A percentile compares a stretch with the other conserved stretches of the same genome.
Conservation (phyloP, 1,284 basidiomycete species). For the Trametes versicolor region DNA sequence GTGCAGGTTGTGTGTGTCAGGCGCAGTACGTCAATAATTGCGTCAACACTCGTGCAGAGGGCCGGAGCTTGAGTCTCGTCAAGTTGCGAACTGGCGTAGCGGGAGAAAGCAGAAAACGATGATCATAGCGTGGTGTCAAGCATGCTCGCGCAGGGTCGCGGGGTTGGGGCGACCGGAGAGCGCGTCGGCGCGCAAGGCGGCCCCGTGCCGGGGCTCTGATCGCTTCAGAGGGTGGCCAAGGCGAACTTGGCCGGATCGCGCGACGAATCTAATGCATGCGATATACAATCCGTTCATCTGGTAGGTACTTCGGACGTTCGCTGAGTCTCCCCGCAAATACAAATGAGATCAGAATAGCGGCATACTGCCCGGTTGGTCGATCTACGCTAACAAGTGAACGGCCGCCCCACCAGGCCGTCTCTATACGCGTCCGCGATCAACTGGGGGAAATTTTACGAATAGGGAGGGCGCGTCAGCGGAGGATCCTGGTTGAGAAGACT, state of each 20-base stretch:
- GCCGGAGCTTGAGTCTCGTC: neutral
- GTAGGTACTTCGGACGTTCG: neutral
- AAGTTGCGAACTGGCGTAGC: neutral
- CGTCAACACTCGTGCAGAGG: neutral
- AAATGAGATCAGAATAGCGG: neutral
- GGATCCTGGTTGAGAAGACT: constrained; percentile 5
- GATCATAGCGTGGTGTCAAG: constrained; percentile 10
- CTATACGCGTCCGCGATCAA: constrained; percentile 59
- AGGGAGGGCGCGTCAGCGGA: constrained; percentile 12
- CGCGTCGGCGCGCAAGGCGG: neutral
- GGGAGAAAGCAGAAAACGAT: neutral
- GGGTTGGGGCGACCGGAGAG: neutral
- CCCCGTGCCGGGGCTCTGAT: constrained; percentile 10
- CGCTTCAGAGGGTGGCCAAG: constrained; percentile 10
- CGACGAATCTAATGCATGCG: constrained; percentile 6
- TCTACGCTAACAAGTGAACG: constrained; percentile 56
- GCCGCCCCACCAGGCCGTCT: constrained; percentile 54
- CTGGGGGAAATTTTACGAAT: constrained; percentile 40
- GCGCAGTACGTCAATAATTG: constrained; percentile 5
- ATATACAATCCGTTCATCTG: constrained; percentile 1
- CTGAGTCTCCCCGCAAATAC: neutral
- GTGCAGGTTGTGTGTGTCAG: neutral
- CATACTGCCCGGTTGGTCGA: neutral
- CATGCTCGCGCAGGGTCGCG: neutral
- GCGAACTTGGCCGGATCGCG: constrained; percentile 4